Conservation (phyloP, 441 rosid genomes). For the Monsonia emarginata region DNA sequence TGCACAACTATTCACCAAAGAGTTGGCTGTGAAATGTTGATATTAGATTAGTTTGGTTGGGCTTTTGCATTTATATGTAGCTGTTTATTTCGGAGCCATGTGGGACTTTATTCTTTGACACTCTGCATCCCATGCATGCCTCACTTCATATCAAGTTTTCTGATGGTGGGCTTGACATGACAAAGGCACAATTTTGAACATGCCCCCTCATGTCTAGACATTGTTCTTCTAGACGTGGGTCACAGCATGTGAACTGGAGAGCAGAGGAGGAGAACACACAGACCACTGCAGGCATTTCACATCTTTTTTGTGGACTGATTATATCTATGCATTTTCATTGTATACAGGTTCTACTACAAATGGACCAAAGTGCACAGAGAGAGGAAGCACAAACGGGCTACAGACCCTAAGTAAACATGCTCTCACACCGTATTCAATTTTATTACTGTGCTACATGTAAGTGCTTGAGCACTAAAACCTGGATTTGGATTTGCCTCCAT, state of each 20-base stretch:
- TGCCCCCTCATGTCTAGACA: too few relatives aligned
- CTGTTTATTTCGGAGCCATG: neutral
- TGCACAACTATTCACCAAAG: slow-evolving; percentile 4
- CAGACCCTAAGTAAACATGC: too few relatives aligned
- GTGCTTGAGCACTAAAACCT: neutral
- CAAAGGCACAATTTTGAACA: too few relatives aligned
- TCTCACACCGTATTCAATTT: neutral
- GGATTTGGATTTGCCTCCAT: neutral
- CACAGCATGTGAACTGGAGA: too few relatives aligned
- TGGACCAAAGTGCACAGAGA: too few relatives aligned
- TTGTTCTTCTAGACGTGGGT: neutral
- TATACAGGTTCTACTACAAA: too few relatives aligned
- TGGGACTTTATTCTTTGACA: neutral
- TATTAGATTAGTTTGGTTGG: neutral
- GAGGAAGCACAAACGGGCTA: too few relatives aligned
- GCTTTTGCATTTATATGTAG: neutral
- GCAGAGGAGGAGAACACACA: too few relatives aligned
- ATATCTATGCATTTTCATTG: too few relatives aligned
- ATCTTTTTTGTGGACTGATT: too few relatives aligned
- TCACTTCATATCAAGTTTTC: neutral
- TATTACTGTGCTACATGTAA: neutral
- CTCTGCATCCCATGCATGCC: neutral
- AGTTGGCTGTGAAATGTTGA: neutral
- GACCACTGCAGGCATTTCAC: too few relatives aligned
- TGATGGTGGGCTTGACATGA: neutral